phyloP scores from a whole-genome alignment of 1,139 yeast genomes.

The Protomyces arabidopsidicola region DNA sequence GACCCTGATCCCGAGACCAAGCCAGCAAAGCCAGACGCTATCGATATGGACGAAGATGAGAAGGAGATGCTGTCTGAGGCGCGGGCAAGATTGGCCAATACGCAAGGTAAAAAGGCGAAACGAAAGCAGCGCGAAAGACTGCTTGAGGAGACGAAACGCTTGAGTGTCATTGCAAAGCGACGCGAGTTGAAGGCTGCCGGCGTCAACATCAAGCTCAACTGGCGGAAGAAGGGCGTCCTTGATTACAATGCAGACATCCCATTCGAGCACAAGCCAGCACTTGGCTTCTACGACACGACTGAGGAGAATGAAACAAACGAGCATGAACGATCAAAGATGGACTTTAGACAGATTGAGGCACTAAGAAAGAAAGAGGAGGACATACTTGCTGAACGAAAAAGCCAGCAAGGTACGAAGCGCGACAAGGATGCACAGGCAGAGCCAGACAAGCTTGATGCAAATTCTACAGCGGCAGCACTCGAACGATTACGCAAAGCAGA shows the following conservation, averaged over 20 bases:
- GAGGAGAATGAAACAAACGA: conserved; percentile 46
- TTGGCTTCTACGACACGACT: conserved; percentile 64
- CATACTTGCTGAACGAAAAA: conserved; percentile 36
- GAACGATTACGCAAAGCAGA: conserved; percentile 41
- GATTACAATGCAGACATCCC: conserved; percentile 83
- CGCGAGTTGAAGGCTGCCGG: conserved; percentile 87
- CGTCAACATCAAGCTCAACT: conserved; percentile 42
- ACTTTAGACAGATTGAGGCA: conserved; percentile 49
- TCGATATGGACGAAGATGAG: conserved; percentile 80
- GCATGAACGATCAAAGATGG: conserved; percentile 45
- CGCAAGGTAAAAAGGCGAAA: conserved; percentile 93
- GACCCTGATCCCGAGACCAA: conserved; percentile 73
- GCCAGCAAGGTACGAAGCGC: conserved; percentile 38
- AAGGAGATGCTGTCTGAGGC: conserved; percentile 92
- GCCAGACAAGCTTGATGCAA: conserved; percentile 33
- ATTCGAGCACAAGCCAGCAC: conserved; percentile 66
- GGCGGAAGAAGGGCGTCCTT: conserved; percentile 54
- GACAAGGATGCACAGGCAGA: conserved; percentile 37
- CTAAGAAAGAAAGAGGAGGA: conserved; percentile 36
- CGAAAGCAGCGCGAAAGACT: conserved; percentile 82
- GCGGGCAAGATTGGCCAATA: conserved; percentile 80
- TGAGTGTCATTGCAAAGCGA: conserved; percentile 73
- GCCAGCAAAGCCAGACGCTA: conserved; percentile 77
- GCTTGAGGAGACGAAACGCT: conserved; percentile 65
- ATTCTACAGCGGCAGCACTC: conserved; percentile 43